These are phyloP conservation scores for Mortierella hygrophila DNA, from an alignment of 192 early-diverging fungal species.

Conservation along the genomic window DNA sequence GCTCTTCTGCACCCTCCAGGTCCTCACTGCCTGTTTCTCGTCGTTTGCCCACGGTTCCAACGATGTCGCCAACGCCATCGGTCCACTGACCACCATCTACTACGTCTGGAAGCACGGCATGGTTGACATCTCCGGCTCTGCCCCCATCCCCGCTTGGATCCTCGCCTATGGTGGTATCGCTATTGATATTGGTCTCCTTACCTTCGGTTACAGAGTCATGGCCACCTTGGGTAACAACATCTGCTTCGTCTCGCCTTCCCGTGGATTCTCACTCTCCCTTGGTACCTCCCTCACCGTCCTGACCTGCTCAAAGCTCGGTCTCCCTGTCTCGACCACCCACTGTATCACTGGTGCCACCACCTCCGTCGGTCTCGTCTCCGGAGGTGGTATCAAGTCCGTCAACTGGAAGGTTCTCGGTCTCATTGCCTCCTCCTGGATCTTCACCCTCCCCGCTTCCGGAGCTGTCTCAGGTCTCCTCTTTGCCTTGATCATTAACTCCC, in stretches of 20 bases:
- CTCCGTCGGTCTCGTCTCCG: slow-evolving; percentile 72
- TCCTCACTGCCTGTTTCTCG: slow-evolving; percentile 84
- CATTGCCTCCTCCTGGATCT: slow-evolving; percentile 80
- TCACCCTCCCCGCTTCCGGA: slow-evolving; percentile 29
- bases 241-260: slow-evolving; percentile 85
- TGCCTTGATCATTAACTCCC: slow-evolving; percentile 46
- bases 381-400: slow-evolving; percentile 66
- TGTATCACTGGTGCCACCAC: slow-evolving; percentile 87
- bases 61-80: slow-evolving; percentile 91
- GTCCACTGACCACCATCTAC: slow-evolving; percentile 82
- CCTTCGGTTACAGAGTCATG: slow-evolving; percentile 85
- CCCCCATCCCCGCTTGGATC: slow-evolving; percentile 80
- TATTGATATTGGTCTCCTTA: slow-evolving; percentile 83
- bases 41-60: slow-evolving; percentile 92
- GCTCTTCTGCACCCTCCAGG: slow-evolving; percentile 88
- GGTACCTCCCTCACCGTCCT: slow-evolving; percentile 86
- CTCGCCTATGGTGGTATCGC: slow-evolving; percentile 78
- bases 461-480: slow-evolving; percentile 30
- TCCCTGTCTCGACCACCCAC: slow-evolving; percentile 90
- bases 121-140: slow-evolving; percentile 59
- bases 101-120: slow-evolving; percentile 68
- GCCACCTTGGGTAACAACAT: slow-evolving; percentile 86
- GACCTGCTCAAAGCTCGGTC: slow-evolving; percentile 83
- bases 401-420: slow-evolving; percentile 84
- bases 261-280: slow-evolving; percentile 87